Evolutionary conservation across 257 asterid species (phyloP), one percentile per base, ranked within the genome.

Genomic region (Solanum pimpinellifolium): DNA sequence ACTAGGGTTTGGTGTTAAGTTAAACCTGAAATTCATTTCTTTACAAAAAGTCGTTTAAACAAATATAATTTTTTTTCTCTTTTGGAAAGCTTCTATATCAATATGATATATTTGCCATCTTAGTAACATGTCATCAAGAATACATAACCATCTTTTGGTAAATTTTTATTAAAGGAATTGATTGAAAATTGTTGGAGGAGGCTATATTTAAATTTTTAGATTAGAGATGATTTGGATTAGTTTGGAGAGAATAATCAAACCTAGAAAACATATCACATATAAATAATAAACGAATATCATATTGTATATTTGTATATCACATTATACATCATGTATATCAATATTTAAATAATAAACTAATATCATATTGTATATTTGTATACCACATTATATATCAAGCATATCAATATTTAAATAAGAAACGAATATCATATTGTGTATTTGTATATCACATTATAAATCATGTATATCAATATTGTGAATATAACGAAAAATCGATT

Each of bases 31-130:
- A 23, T 62, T 62, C 8, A 23, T n/a, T 23, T 62, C 70, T n/a
- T 62, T 62, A 0, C 29, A 1, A 62, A 60, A 23, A 23, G 3
- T 0, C 4, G 0, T 56, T 20, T 1, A 10, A 21, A 9, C 25
- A 60, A 23, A 10, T 60, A 10, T 0, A 14, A 21, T 59, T 47
- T 47, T 49, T 9, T 56, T 3, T 8, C 2, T 8, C 0, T 56
- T 23, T 60, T 3, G 14, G 14, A 60, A 60, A 60, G 69, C 29
- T 23, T 9, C 29, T 60, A 10, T 60, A 49, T 49, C 2, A 49
- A 49, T 39, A 39, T 39, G 7, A 39, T 49, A 49, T 49, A 21
- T 23, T 60, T 60, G 3, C 69, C 29, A 0, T 60, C 69, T 23
- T 60, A 23, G 1, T 29, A 60, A 60, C 29, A 60, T 23, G 69